Base-by-base conservation (phyloP, 179 eudicot species). In the Beta macrorhiza region DNA sequence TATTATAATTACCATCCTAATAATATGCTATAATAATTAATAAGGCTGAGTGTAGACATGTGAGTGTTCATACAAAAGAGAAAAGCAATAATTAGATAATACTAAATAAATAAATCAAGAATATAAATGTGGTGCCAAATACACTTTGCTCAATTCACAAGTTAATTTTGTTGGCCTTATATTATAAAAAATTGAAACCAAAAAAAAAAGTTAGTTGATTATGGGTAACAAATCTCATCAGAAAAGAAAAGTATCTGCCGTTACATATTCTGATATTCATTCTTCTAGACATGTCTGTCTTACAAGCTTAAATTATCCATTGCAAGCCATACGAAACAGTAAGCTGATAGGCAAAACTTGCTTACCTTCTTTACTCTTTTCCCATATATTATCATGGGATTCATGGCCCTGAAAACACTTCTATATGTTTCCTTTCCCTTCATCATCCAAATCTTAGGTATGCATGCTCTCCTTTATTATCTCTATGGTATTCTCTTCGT, bases 191-290 rank as follows among this genome's bases (percentile, higher is more conserved):
- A 0, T 37, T 37, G 42, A 3, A 37, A 37, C 42, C 32, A 29
- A n/a, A n/a, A 37, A 37, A 37, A 37, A 37, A 5, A 17, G 57
- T 56, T 19, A n/a, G 49, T 71, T 71, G 59, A 16, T n/a, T 72
- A 10, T 42, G 51, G 58, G 59, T 72, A 20, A 49, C 32, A 47
- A 45, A 67, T 32, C 70, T 78, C 32, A 25, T 20, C 61, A 65
- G 72, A 86, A 84, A 89, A 87, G 93, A 64, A 86, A 90, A 83
- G 91, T 64, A 87, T 89, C 84, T 82, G 83, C 77, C 15, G 13
- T 37, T 58, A 68, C 9, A 49, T 49, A 69, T 49, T 22, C 51
- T 37, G 37, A 17, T 68, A 74, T 81, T 64, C 78, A 77, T 82
- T 72, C 76, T 65, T 64, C 59, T 20, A 49, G 53, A 49, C 82